These are phyloP conservation scores for Bolboschoenoplectus hybrid DNA, from an alignment of 202 grass and related monocot species.

Conservation along the genomic window DNA sequence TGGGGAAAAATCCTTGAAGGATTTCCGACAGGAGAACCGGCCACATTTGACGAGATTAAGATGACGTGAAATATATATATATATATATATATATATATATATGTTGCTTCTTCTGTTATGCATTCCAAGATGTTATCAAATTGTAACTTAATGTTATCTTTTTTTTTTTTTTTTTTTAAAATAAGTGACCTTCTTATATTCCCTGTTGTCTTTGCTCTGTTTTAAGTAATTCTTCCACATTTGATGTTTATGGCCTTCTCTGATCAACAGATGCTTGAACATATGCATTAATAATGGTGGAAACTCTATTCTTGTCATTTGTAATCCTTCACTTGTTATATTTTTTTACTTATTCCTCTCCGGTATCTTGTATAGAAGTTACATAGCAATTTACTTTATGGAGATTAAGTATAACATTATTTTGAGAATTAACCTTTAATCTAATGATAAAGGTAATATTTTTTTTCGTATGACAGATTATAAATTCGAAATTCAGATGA, in stretches of 20 bases:
- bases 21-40: slow-evolving; percentile 11
- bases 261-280: neutral
- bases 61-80: neutral
- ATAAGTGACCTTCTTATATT: neutral
- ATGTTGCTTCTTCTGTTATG: neutral
- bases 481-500: no score
- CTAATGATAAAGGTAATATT: no score
- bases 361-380: neutral
- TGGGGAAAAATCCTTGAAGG: slow-evolving; percentile 25
- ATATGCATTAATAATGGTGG: neutral
- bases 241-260: neutral
- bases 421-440: no score
- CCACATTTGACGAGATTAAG: neutral
- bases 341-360: neutral
- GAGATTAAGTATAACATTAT: no score
- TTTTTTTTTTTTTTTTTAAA: neutral
- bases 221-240: slow-evolving; percentile 8
- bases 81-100: neutral
- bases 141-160: neutral
- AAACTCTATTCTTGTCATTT: neutral
- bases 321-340: neutral
- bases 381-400: no score
- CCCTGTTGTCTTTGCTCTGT: neutral
- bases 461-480: no score
- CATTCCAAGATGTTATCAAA: neutral